Evolutionary conservation across 768 basidiomycete genomes (phyloP), one percentile per base, ranked within the genome.

Genomic region (Boletus barrowsii): DNA sequence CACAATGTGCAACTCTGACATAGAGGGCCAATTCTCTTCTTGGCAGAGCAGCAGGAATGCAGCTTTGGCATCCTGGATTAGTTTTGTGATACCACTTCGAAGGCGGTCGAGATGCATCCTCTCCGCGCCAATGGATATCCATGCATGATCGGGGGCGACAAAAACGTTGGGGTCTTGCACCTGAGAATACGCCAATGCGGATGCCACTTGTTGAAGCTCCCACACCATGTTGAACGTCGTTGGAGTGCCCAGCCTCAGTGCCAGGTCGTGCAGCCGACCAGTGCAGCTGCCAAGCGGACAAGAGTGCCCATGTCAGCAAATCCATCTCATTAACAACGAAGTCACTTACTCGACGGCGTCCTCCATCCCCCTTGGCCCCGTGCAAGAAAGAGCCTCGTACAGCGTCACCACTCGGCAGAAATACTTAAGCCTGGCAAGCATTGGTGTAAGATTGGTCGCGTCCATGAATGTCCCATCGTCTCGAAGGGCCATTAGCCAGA

Each of bases 191-290:
- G 47, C 57, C 2, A 56, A 39, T 1, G 46, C 15, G 2, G 54
- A 56, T 0, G 57, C 54, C 0, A 41, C 32, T 7, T 58, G 54
- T 8, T 56, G 55, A 10, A 56, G 42, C 37, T 59, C 58, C 36
- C 46, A 59, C 1, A 58, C 7, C 50, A 52, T 51, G 26, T 59
- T 59, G 42, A 47, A 58, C 0, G 57, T 42, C 0, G 42, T 48
- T 0, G 49, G 49, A 0, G 1, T 14, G 2, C 54, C 46, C 9
- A 58, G 15, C n/a, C 30, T 9, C 6, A 58, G 37, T 0, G 30
- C 49, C 1, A 20, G 2, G 5, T 36, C 4, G 17, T 57, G 18
- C 15, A 35, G 9, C 18, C 22, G 22, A 22, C 22, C 22, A 22
- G 3, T 3, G 3, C 22, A 3, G 3, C 22, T 22, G 22, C 1